Evolutionary conservation across 257 asterid species (phyloP).

Genomic region (Solanum sejunctum): DNA sequence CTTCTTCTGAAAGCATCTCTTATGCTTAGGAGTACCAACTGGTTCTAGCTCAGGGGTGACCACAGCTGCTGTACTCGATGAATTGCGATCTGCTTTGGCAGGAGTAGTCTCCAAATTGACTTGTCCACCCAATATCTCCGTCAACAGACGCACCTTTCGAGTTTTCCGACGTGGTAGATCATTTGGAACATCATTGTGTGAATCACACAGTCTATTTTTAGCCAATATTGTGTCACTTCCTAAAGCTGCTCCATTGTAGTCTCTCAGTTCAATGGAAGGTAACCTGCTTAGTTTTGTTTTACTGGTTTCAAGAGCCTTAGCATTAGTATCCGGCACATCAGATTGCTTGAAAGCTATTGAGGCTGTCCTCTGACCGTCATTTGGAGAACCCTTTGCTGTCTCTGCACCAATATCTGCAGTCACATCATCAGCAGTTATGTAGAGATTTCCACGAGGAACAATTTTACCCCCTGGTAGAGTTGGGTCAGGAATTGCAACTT

Average conservation of each 20-base stretch:
- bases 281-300: background rate
- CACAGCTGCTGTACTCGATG: background rate
- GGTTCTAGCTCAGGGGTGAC: constrained; percentile 23
- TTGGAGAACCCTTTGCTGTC: background rate
- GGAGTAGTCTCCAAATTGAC: constrained; percentile 7
- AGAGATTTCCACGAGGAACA: background rate
- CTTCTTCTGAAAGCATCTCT: constrained; percentile 27
- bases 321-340: background rate
- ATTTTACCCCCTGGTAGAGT: background rate
- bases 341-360: background rate
- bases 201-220: background rate
- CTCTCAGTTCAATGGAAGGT: constrained; percentile 18
- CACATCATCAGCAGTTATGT: background rate
- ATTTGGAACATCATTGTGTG: background rate
- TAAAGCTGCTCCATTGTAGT: constrained; percentile 19
- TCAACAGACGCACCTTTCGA: constrained; percentile 55
- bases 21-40: background rate
- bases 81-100: constrained; percentile 2
- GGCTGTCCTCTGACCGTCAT: background rate
- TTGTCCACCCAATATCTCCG: constrained; percentile 53
- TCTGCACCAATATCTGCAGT: background rate
- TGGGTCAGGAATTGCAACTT: background rate
- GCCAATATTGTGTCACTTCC: constrained; percentile 22
- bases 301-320: background rate
- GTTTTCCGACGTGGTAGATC: constrained; percentile 17